Conservation (phyloP, 306 rosid species). For the Corylus heterophylla region DNA sequence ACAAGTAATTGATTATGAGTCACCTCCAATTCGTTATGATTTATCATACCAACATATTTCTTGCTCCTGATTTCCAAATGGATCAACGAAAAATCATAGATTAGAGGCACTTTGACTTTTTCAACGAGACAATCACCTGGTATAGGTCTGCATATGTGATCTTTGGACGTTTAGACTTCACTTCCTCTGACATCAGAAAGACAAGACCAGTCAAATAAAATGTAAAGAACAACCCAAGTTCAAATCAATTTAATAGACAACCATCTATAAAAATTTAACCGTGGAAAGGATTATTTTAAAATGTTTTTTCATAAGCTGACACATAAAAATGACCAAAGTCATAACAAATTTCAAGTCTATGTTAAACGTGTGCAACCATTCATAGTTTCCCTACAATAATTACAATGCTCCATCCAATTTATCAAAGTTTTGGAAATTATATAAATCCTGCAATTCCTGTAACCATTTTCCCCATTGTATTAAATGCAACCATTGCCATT, state of each 20-base stretch:
- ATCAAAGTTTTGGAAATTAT: neutral
- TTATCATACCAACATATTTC: neutral
- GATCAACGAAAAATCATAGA: constrained; percentile 5
- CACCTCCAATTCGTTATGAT: neutral
- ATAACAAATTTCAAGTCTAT: neutral
- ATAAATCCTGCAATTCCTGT: neutral
- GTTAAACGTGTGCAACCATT: neutral
- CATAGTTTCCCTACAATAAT: neutral
- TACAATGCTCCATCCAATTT: neutral
- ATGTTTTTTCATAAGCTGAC: neutral
- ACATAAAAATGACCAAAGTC: neutral
- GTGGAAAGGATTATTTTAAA: neutral
- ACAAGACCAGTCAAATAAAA: constrained; percentile 23
- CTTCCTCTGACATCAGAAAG: constrained; percentile 68
- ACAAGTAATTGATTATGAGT: constrained; percentile 8
- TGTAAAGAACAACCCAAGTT: neutral
- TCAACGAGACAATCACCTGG: constrained; percentile 63
- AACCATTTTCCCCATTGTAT: neutral
- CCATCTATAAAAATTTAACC: neutral
- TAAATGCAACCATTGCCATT: neutral
- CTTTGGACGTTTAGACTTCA: constrained; percentile 70
- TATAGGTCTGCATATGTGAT: constrained; percentile 83
- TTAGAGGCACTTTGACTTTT: constrained; percentile 11
- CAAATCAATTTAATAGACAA: neutral
- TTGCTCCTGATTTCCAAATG: neutral